Evolutionary conservation across 495 filamentous ascomycete species (phyloP).

Genomic region (Hypoxylon fuscum): DNA sequence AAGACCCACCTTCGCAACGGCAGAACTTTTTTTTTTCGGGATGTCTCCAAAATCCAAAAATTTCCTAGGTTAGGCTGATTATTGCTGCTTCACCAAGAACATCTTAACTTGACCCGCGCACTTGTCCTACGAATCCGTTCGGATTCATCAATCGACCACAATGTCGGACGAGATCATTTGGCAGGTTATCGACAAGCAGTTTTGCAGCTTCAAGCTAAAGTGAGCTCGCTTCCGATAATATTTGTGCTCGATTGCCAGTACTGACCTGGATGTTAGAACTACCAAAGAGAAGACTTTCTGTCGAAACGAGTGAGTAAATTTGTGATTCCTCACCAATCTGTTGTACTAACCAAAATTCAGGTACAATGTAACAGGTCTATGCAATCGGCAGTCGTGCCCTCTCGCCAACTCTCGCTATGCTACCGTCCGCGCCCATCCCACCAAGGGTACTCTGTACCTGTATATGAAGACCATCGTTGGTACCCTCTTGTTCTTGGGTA

Average conservation of each 20-base stretch:
- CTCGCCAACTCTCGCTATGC: constrained; percentile 96
- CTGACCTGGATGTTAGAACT: constrained; percentile 63
- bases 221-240: constrained; percentile 51
- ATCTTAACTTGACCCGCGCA: background rate
- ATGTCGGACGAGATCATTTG: constrained; percentile 97
- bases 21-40: constrained; percentile 37
- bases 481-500: background rate
- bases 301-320: constrained; percentile 77
- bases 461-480: constrained; percentile 88
- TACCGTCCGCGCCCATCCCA: constrained; percentile 83
- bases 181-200: constrained; percentile 89
- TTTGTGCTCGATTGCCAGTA: constrained; percentile 25
- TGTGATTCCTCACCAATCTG: too few species aligned
- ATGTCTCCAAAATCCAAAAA: constrained; percentile 23
- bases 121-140: background rate
- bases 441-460: constrained; percentile 86
- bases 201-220: constrained; percentile 97
- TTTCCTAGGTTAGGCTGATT: constrained; percentile 9
- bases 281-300: constrained; percentile 95
- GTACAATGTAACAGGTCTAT: constrained; percentile 81
- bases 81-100: background rate
- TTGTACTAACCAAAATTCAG: constrained; percentile 6
- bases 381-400: constrained; percentile 93
- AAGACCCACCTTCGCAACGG: constrained; percentile 9
- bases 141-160: constrained; percentile 49